Evolutionary conservation across 106 monocot genomes (phyloP).

Genomic region (Ottelia alismoides): DNA sequence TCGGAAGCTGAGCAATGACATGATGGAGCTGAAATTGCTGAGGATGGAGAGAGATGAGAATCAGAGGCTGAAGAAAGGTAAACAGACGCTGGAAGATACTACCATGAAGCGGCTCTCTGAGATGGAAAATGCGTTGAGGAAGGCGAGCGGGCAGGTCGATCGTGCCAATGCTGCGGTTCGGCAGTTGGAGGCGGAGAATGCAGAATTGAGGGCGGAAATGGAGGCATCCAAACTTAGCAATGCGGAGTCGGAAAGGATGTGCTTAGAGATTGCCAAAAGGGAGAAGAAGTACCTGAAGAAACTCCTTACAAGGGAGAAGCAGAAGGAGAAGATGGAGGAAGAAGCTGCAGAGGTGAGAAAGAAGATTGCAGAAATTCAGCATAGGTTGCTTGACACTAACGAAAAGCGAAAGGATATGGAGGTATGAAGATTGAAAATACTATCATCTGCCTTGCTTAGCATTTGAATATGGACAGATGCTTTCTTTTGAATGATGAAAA

Average conservation of each 20-base stretch:
- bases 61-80: slow-evolving; percentile 56
- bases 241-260: slow-evolving; percentile 34
- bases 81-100: slow-evolving; percentile 53
- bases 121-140: slow-evolving; percentile 70
- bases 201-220: slow-evolving; percentile 90
- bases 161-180: slow-evolving; percentile 54
- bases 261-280: slow-evolving; percentile 43
- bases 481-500: no score
- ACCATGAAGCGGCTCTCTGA: slow-evolving; percentile 65
- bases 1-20: slow-evolving; percentile 58
- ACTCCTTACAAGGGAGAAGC: slow-evolving; percentile 56
- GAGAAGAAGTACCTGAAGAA: slow-evolving; percentile 65
- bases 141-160: slow-evolving; percentile 77
- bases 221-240: slow-evolving; percentile 77
- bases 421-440: no score
- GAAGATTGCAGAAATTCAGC: slow-evolving; percentile 26
- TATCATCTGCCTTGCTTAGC: no score
- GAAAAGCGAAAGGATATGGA: slow-evolving; percentile 34
- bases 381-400: slow-evolving; percentile 22
- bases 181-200: slow-evolving; percentile 67
- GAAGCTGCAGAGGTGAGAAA: slow-evolving; percentile 37
- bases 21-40: slow-evolving; percentile 48
- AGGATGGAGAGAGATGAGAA: slow-evolving; percentile 68
- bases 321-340: slow-evolving; percentile 45
- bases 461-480: no score